A percentile compares a stretch with the other conserved stretches of the same genome.
These are phyloP conservation scores for Aspergillus transmontanensis DNA, from an alignment of 2,329 filamentous ascomycete species.

Conservation along the genomic window DNA sequence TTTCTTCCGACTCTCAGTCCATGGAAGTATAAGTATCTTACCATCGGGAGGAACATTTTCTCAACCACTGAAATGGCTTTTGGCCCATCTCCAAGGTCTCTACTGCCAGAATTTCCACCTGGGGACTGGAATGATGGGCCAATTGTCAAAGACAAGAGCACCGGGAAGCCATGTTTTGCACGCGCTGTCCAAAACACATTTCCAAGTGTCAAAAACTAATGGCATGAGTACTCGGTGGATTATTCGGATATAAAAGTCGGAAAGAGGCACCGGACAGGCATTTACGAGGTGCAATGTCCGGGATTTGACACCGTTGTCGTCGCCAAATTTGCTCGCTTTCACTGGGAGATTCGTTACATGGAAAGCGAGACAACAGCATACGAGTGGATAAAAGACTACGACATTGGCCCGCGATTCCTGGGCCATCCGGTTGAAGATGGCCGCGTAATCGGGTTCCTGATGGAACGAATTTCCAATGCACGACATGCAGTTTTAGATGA, in stretches of 20 bases:
- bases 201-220: slow-evolving; percentile 22
- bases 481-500: slow-evolving; percentile 27
- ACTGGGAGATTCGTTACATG: slow-evolving; percentile 40
- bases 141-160: slow-evolving; percentile 19
- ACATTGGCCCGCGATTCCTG: slow-evolving; percentile 43
- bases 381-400: slow-evolving; percentile 36
- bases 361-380: slow-evolving; percentile 43
- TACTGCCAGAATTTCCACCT: slow-evolving; percentile 25
- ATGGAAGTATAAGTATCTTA: neutral
- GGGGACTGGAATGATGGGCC: slow-evolving; percentile 37
- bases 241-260: slow-evolving; percentile 23
- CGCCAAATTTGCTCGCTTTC: slow-evolving; percentile 43
- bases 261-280: slow-evolving; percentile 24
- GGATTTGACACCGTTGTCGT: slow-evolving; percentile 25
- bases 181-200: slow-evolving; percentile 20
- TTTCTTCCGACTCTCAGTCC: neutral
- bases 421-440: slow-evolving; percentile 43
- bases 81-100: slow-evolving; percentile 25
- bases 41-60: neutral
- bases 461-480: slow-evolving; percentile 31
- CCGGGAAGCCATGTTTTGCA: slow-evolving; percentile 25
- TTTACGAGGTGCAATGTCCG: slow-evolving; percentile 27
- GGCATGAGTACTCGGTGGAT: slow-evolving; percentile 27
- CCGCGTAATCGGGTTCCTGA: slow-evolving; percentile 46
- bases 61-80: slow-evolving; percentile 30